Conservation (phyloP, 352 stramenopile genomes). For the Pilasporangium apinafurcum region DNA sequence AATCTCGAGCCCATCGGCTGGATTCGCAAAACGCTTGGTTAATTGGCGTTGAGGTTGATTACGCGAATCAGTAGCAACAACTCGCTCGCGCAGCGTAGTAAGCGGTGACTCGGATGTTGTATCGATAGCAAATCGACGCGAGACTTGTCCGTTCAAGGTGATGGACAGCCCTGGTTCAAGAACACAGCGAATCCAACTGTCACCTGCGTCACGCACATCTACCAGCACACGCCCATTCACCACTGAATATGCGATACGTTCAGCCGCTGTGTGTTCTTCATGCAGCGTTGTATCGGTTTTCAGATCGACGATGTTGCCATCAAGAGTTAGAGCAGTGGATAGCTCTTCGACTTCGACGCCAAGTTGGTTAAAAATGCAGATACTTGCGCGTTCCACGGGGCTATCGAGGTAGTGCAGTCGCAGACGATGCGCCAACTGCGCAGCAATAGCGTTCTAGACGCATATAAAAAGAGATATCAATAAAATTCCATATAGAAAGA, state of each 20-base stretch:
- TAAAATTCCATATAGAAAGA: no score
- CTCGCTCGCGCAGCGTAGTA: no score
- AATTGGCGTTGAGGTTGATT: no score
- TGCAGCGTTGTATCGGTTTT: conserved; percentile 13
- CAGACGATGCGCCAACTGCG: conserved; percentile 26
- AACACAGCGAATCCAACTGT: conserved; percentile 58
- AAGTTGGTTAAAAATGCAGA: conserved; percentile 43
- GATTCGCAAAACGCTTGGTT: conserved; percentile 26
- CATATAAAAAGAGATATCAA: no score
- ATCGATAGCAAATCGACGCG: conserved; percentile 46
- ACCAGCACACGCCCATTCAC: conserved; percentile 33
- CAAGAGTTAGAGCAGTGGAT: background rate
- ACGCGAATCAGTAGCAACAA: no score
- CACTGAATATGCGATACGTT: conserved; percentile 27
- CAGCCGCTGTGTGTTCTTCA: conserved; percentile 39
- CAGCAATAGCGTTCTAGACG: background rate
- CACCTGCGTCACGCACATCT: conserved; percentile 61
- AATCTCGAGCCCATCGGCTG: conserved; percentile 35
- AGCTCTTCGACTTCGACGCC: conserved; percentile 26
- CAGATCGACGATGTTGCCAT: conserved; percentile 7
- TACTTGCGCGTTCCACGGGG: conserved; percentile 44
- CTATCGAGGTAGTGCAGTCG: conserved; percentile 62
- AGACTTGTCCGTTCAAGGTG: conserved; percentile 12
- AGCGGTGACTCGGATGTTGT: conserved; percentile 7
- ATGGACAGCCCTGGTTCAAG: conserved; percentile 31